Evolutionary conservation across 257 asterid genomes (phyloP).

Genomic region (Craterostigma plantagineum): DNA sequence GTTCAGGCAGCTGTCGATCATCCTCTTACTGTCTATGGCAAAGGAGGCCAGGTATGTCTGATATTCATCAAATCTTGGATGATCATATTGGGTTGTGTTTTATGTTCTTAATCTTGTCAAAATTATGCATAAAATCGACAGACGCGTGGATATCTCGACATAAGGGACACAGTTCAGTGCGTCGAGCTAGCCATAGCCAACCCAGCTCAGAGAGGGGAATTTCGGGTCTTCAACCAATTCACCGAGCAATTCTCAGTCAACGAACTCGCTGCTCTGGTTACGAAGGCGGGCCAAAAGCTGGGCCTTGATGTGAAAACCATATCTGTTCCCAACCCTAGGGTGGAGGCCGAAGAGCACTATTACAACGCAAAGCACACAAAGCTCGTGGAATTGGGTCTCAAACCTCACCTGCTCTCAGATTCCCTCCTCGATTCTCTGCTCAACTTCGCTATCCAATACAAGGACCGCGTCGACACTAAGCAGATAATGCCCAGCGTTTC

Average conservation of each 20-base stretch:
- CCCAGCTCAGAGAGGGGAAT: constrained; percentile 86
- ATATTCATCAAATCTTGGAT: too few relatives aligned
- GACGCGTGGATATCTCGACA: constrained; percentile 94
- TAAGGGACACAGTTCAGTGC: constrained; percentile 91
- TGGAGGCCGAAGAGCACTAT: constrained; percentile 94
- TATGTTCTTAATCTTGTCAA: too few relatives aligned
- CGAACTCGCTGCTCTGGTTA: constrained; percentile 69
- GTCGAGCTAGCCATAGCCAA: constrained; percentile 89
- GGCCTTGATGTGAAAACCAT: constrained; percentile 60
- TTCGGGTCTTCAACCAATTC: constrained; percentile 86
- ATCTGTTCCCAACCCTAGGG: constrained; percentile 87
- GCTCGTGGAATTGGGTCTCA: constrained; percentile 65
- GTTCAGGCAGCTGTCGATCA: constrained; percentile 95
- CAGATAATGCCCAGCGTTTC: constrained; percentile 95
- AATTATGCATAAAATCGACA: constrained; percentile 13
- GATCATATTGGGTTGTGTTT: too few relatives aligned
- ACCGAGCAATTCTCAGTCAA: constrained; percentile 96
- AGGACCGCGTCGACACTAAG: constrained; percentile 24
- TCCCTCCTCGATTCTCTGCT: constrained; percentile 90
- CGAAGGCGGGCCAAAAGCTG: constrained; percentile 70
- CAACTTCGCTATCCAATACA: constrained; percentile 51
- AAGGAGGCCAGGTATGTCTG: constrained; percentile 84
- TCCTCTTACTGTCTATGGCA: constrained; percentile 91
- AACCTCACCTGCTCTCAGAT: constrained; percentile 85
- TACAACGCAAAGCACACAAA: constrained; percentile 90